Conservation (phyloP, 1,284 basidiomycete species). For the Sanghuangporus weigelae region DNA sequence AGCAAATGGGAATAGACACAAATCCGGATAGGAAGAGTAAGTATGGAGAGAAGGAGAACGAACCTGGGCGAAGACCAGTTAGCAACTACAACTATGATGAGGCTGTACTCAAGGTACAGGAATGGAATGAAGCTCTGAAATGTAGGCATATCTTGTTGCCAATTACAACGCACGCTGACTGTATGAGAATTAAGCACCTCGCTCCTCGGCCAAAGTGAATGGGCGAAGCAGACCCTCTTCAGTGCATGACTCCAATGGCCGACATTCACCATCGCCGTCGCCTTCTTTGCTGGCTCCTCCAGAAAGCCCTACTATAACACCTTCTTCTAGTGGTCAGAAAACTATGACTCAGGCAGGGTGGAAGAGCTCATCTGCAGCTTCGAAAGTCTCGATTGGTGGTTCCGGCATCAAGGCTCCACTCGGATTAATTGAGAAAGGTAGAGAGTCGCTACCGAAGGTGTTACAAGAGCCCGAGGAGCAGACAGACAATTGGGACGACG, state of each 20-base stretch:
- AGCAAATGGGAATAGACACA: slow-evolving; percentile 54
- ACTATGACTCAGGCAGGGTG: slow-evolving; percentile 18
- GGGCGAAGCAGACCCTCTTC: slow-evolving; percentile 32
- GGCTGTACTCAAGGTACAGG: slow-evolving; percentile 90
- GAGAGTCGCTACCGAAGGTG: slow-evolving; percentile 47
- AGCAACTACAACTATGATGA: slow-evolving; percentile 89
- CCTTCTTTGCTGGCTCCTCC: slow-evolving; percentile 24
- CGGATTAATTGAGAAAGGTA: slow-evolving; percentile 49
- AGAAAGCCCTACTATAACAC: slow-evolving; percentile 28
- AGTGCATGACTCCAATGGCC: slow-evolving; percentile 26
- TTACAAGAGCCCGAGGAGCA: slow-evolving; percentile 73
- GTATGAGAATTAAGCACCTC: slow-evolving; percentile 37
- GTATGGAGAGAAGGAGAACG: slow-evolving; percentile 36
- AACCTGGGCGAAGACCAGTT: slow-evolving; percentile 46
- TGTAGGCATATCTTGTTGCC: slow-evolving; percentile 47
- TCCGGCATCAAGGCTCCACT: slow-evolving; percentile 13
- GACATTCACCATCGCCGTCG: slow-evolving; percentile 37
- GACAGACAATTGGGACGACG: slow-evolving; percentile 96
- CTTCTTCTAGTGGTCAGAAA: slow-evolving; percentile 26
- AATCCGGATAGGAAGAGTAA: slow-evolving; percentile 33
- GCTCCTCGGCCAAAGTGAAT: slow-evolving; percentile 59
- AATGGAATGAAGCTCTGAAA: slow-evolving; percentile 97
- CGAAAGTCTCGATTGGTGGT: slow-evolving; percentile 14
- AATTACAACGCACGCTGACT: background rate
- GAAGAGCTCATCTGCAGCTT: slow-evolving; percentile 9